Conservation (phyloP, 1,284 basidiomycete species). For the Kwoniella shivajii region DNA sequence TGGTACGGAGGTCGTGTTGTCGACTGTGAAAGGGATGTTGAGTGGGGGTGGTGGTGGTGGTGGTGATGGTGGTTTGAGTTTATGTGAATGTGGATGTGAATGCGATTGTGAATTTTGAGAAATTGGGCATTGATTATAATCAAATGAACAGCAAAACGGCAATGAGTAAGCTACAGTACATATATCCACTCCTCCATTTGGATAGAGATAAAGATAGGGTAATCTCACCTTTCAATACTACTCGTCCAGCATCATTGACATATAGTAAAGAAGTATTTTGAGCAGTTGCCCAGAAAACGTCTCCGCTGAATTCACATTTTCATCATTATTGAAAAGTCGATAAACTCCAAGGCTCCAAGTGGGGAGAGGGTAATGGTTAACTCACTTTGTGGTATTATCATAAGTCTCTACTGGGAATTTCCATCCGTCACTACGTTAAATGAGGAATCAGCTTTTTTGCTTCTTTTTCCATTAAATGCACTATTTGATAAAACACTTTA, state of each 20-base stretch:
- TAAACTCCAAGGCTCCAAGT: not conserved
- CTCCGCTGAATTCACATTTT: conserved; percentile 58
- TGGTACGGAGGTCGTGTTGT: conserved; percentile 32
- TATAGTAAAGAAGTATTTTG: conserved; percentile 51
- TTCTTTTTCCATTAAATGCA: conserved; percentile 20
- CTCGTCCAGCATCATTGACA: conserved; percentile 68
- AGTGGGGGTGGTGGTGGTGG: too few species aligned
- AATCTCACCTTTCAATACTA: conserved; percentile 75
- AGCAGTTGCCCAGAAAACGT: conserved; percentile 56
- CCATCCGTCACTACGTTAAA: conserved; percentile 31
- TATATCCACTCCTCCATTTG: too few species aligned
- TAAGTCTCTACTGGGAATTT: conserved; percentile 27
- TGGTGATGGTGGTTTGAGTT: too few species aligned
- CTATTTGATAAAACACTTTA: too few species aligned
- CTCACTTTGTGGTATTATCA: conserved; percentile 52
- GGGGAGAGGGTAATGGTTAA: not conserved
- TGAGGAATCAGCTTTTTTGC: not conserved
- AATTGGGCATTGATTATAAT: not conserved
- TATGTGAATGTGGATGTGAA: too few species aligned
- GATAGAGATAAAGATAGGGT: not conserved
- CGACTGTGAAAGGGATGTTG: conserved; percentile 31
- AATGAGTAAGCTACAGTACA: too few species aligned
- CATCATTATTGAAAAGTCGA: not conserved
- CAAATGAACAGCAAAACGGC: not conserved
- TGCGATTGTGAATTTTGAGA: too few species aligned